Evolutionary conservation across 2,329 filamentous ascomycete genomes (phyloP), one percentile per base, ranked within the genome.

Genomic region (Biscogniauxia sp.): DNA sequence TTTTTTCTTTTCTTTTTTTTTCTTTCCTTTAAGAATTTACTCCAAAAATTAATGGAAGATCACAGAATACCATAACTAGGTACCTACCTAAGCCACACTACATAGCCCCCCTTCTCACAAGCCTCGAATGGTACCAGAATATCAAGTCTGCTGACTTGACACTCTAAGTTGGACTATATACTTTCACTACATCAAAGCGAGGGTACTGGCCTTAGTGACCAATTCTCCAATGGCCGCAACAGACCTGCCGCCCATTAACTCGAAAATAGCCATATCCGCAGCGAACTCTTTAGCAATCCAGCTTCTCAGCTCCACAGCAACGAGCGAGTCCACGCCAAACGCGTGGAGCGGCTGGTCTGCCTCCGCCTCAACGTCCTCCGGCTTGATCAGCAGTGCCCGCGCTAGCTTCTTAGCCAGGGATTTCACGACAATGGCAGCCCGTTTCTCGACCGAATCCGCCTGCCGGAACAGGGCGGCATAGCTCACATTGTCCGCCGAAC

Each of bases 261-360:
- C 68, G 32, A 68, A 69, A 8, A 69, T 62, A 13, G 68, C 62
- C 1, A 68, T 60, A 5, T 53, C 54, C 1, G 62, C 63, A 11
- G 54, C 52, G 45, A 66, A 66, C 5, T 66, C 60, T 8, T 57
- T 59, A 3, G 53, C 53, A 0, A 76, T 68, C 71, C 73, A 76
- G 28, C 71, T 73, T 0, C 73, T 67, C 20, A 76, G 37, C 53
- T 76, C 73, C 1, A 75, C 68, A 0, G 73, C 73, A 52, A 75
- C 67, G 5, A 75, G 62, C 0, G 73, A 76, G 54, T 75, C 73
- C 2, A 74, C 69, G 3, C 73, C 73, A 53, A 69, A 71, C 2
- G 68, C 71, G 0, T 70, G 69, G 0, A 74, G 65, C 6, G 66
- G 66, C 53, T 68, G 66, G 15, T 61, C 55, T 1, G n/a, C n/a